Conservation (phyloP, 805 yeast genomes). For the Starmerella stigmatis region DNA sequence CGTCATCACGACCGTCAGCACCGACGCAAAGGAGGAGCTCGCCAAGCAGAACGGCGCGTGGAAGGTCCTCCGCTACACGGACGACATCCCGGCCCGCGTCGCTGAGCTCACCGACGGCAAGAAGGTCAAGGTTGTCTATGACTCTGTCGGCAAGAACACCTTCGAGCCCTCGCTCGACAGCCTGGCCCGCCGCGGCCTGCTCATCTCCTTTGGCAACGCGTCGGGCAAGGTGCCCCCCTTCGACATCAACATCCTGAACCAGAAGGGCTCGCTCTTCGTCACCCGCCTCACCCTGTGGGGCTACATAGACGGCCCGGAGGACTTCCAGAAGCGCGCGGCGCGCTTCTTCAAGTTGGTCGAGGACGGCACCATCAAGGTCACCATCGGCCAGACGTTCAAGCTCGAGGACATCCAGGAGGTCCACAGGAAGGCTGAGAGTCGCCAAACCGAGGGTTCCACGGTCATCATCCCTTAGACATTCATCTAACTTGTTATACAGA, state of each 20-base stretch:
- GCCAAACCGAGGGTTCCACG: constrained; percentile 52
- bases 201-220: constrained; percentile 74
- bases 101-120: constrained; percentile 28
- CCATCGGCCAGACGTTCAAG: constrained; percentile 43
- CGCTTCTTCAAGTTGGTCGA: constrained; percentile 28
- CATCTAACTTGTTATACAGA: too few relatives aligned
- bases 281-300: constrained; percentile 51
- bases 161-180: constrained; percentile 52
- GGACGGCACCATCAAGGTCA: constrained; percentile 31
- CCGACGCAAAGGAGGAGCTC: constrained; percentile 54
- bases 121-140: constrained; percentile 31
- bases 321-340: constrained; percentile 22
- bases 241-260: constrained; percentile 37
- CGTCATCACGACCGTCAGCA: constrained; percentile 76
- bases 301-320: constrained; percentile 37
- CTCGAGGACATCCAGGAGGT: constrained; percentile 51
- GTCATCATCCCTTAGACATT: constrained; percentile 5
- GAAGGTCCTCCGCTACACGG: constrained; percentile 40
- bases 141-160: constrained; percentile 50
- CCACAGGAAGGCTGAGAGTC: constrained; percentile 47
- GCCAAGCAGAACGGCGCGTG: constrained; percentile 74
- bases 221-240: constrained; percentile 74
- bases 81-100: constrained; percentile 28
- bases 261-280: constrained; percentile 52
- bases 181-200: constrained; percentile 55